Base-by-base conservation (phyloP, 2,329 filamentous ascomycete species). In the Xylariaceae sp. region DNA sequence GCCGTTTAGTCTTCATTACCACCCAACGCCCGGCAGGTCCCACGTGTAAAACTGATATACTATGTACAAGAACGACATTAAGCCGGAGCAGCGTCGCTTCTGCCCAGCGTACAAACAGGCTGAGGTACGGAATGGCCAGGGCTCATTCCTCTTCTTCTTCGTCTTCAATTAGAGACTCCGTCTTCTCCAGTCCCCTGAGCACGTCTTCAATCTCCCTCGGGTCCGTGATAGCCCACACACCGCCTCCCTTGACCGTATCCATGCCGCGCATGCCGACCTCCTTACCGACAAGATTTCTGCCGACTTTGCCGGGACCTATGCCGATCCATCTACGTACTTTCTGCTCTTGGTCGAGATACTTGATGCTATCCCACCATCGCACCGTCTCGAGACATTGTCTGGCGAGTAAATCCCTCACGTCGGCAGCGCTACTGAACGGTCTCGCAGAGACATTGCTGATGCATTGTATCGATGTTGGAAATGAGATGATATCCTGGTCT, bases 251-350 rank as follows among this genome's bases (percentile, higher is more conserved):
- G 53, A 93, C 84, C 13, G 83, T 77, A 57, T 94, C 90, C 69
- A 88, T 84, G 18, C 85, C 86, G 53, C 85, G 84, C 85, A 94
- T 92, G 8, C 92, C 92, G 2, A 97, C 92, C 75, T 97, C 93
- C 75, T 97, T 97, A 10, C 92, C 92, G 1, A 97, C 92, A 6
- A 97, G 79, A 72, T 97, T 97, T 59, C 92, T 82, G 0, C 93
- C 93, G 1, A 97, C 93, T 73, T 96, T 96, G 4, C 93, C 93
- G 0, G 93, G 93, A 0, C 93, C 93, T 63, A 97, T 90, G 49
- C 93, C 93, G 53, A 97, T 83, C 88, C 93, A 97, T 58, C 92
- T 80, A 68, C 87, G 81, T 15, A 96, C 89, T 63, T 87, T 87
- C 69, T 88, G 83, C 68, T 94, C 86, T 71, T 94, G 87, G 72